phyloP scores from a whole-genome alignment of 345 rosid species.

The Murraya paniculata region DNA sequence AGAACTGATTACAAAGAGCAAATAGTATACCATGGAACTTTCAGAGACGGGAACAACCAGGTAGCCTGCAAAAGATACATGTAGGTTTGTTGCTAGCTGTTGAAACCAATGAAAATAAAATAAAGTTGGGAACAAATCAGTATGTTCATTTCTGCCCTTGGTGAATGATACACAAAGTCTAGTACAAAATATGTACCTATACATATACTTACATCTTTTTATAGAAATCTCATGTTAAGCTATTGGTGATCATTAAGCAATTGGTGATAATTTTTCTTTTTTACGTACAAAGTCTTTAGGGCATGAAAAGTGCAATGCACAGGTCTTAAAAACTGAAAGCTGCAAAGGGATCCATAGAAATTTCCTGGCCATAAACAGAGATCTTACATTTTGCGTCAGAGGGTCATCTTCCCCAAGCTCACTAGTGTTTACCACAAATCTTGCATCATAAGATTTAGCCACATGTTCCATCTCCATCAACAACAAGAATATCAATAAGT shows the following conservation, averaged over 20 bases:
- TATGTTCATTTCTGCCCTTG: not conserved
- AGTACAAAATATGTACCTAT: not conserved
- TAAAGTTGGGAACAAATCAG: constrained; percentile 9
- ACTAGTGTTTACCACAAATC: constrained; percentile 62
- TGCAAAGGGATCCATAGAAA: not conserved
- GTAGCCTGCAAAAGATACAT: constrained; percentile 54
- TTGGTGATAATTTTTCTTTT: not conserved
- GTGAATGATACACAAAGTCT: not conserved
- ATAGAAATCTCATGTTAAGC: not conserved
- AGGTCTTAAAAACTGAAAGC: not conserved
- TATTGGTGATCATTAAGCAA: not conserved
- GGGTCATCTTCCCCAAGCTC: constrained; percentile 64
- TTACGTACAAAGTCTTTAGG: not conserved
- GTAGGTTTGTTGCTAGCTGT: constrained; percentile 21
- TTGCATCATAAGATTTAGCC: constrained; percentile 42
- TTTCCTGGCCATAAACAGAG: not conserved
- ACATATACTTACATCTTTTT: not conserved
- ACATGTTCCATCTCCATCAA: constrained; percentile 61
- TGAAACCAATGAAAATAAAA: constrained; percentile 12
- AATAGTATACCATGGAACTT: constrained; percentile 60
- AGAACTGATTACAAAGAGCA: constrained; percentile 12
- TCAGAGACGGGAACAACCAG: constrained; percentile 31
- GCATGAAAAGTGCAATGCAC: not conserved
- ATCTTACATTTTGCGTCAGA: constrained; percentile 58
- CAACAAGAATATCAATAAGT: constrained; percentile 16